Evolutionary conservation across 352 stramenopile species (phyloP).

Genomic region (Phytophthora tubulina): DNA sequence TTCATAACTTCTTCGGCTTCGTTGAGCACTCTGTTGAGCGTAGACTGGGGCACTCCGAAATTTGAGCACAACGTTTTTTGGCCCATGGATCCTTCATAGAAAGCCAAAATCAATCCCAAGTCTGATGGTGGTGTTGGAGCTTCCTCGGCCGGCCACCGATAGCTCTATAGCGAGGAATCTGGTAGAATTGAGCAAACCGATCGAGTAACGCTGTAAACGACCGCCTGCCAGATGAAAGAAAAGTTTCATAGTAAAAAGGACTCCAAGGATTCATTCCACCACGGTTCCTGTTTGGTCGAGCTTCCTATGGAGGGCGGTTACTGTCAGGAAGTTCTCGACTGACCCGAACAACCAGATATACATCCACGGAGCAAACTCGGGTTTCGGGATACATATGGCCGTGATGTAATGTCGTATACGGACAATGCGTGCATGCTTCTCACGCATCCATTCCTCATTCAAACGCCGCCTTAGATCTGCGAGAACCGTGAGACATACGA

Average conservation of each 20-base stretch:
- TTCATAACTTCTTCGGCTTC: neutral
- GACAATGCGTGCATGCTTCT: neutral
- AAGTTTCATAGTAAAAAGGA: no score
- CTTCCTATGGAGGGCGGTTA: neutral
- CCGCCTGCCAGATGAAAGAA: no score
- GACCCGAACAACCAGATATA: neutral
- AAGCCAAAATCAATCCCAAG: conserved; percentile 25
- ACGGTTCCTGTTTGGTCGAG: neutral
- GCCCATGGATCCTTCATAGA: conserved; percentile 27
- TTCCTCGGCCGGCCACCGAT: conserved; percentile 14
- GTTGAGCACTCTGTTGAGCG: conserved; percentile 1
- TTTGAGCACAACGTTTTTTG: neutral
- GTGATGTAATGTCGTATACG: neutral
- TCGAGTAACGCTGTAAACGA: neutral
- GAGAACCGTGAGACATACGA: neutral
- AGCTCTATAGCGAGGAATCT: neutral
- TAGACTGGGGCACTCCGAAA: conserved; percentile 14
- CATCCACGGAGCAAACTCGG: neutral
- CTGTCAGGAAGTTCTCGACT: neutral
- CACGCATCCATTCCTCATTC: neutral
- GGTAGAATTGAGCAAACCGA: neutral
- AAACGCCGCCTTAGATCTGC: neutral
- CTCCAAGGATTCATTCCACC: neutral
- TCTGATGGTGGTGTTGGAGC: conserved; percentile 25
- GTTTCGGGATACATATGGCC: neutral